Evolutionary conservation across 2,329 filamentous ascomycete species (phyloP), one percentile per base, ranked within the genome.

Genomic region (Epichloe typhina): DNA sequence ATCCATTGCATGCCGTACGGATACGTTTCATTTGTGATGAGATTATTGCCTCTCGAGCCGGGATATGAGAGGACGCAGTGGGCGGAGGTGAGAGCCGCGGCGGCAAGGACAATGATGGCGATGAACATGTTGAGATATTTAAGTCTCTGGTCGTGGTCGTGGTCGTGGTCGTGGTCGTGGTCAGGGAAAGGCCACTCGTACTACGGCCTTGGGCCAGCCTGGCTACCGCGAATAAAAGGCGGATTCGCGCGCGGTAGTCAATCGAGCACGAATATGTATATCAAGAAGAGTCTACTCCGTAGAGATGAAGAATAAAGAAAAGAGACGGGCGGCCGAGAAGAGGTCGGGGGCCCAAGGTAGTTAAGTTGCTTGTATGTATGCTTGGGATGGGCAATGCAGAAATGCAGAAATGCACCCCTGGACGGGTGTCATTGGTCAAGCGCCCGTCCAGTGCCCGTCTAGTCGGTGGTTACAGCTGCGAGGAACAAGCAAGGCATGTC

Each of bases 1-100:
- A 83, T 82, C 89, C 89, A 96, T 72, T 95, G 86, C 86, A 93
- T 91, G 69, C 89, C 90, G 58, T 86, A 95, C 2, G 89, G 89
- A 59, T 80, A 93, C 0, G 77, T 82, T 2, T 79, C 80, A 65
- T 88, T 94, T 42, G 83, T 85, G 62, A 84, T 77, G 55, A 95
- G 78, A 64, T 88, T 94, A 72, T 95, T 83, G 56, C 88, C 89
- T 76, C 89, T 72, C 82, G 85, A 91, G 58, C 86, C 86, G 0
- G 88, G 89, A 63, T 94, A 94, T 55, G 83, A 83, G 65, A 95
- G 84, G 62, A 95, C 77, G n/a, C 77, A 86, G 65, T 94, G 88
- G n/a, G 83, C 82, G 36, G 75, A 71, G 55, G 73, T 72, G 59
- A 82, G 56, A 40, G 72, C 67, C 53, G 73, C 73, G 57, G 72